phyloP scores from a whole-genome alignment of 2,329 filamentous ascomycete genomes.

The Metarhizium robertsii region DNA sequence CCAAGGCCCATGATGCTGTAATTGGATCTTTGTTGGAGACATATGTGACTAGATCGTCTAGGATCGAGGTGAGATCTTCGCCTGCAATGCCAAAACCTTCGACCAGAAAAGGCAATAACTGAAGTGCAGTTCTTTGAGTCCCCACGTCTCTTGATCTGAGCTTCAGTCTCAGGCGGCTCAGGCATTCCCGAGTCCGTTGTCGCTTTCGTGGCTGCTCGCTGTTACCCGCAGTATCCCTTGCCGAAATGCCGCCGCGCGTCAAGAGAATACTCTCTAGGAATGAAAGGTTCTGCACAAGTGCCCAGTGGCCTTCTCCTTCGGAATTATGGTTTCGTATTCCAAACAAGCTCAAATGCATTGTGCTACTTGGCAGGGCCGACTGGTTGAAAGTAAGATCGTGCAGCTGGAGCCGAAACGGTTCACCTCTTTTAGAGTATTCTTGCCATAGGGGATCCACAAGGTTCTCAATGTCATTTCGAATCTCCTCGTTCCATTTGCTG shows the following conservation, averaged over 20 bases:
- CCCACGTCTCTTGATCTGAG: constrained; percentile 34
- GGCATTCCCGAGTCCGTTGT: constrained; percentile 31
- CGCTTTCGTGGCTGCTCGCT: constrained; percentile 44
- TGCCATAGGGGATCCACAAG: constrained; percentile 61
- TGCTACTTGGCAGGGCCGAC: constrained; percentile 31
- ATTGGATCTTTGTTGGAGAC: constrained; percentile 60
- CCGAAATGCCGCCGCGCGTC: constrained; percentile 13
- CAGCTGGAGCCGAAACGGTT: constrained; percentile 66
- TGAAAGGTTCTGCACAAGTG: constrained; percentile 47
- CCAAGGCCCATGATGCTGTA: constrained; percentile 71
- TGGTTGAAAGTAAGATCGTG: constrained; percentile 59
- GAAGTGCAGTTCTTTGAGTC: constrained; percentile 42
- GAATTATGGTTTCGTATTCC: constrained; percentile 42
- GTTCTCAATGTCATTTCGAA: constrained; percentile 46
- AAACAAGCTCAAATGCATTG: constrained; percentile 41
- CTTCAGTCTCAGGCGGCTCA: constrained; percentile 39
- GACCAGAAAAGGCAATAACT: constrained; percentile 49
- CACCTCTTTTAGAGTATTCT: constrained; percentile 67
- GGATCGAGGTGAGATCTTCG: constrained; percentile 43
- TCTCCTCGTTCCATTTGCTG: constrained; percentile 29
- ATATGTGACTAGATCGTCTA: constrained; percentile 48
- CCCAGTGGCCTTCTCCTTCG: constrained; percentile 51
- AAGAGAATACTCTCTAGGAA: constrained; percentile 43
- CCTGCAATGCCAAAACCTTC: constrained; percentile 32
- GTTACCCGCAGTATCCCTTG: constrained; percentile 15